Conservation (phyloP, 1,139 yeast species). For the Arxiozyma bovina region DNA sequence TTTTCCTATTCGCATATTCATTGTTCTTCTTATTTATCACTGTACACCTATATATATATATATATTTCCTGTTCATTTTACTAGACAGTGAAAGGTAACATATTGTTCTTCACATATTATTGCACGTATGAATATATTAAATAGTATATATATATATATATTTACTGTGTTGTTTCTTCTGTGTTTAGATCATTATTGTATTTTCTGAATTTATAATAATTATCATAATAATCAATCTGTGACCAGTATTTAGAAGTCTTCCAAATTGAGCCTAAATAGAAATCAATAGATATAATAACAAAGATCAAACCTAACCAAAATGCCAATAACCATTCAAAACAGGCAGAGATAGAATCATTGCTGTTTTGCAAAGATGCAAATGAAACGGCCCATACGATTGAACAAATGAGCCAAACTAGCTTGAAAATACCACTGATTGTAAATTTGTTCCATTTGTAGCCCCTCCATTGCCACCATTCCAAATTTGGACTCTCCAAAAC, state of each 20-base stretch:
- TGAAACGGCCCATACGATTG: conserved; percentile 59
- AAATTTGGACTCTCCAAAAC: not conserved
- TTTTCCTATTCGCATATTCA: not conserved
- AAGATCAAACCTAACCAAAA: conserved; percentile 74
- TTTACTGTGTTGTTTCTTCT: too few relatives aligned
- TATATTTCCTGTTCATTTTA: not conserved
- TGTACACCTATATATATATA: not conserved
- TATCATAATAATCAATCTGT: not conserved
- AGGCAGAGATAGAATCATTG: conserved; percentile 39
- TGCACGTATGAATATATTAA: too few relatives aligned
- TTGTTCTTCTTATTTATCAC: not conserved
- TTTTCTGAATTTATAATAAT: conserved; percentile 1
- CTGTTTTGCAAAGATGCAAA: conserved; percentile 44
- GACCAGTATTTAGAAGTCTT: conserved; percentile 24
- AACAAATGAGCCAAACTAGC: conserved; percentile 54
- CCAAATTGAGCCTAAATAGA: conserved; percentile 48
- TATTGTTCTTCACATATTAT: not conserved
- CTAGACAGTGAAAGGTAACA: not conserved
- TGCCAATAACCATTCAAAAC: conserved; percentile 78
- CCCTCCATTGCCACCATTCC: not conserved
- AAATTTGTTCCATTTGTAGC: not conserved
- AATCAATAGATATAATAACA: conserved; percentile 58
- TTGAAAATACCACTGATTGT: conserved; percentile 46
- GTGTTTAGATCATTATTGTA: not conserved
- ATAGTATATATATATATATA: too few relatives aligned